These are phyloP conservation scores for Voacanga thouarsii DNA, from an alignment of 257 asterid genomes.

Conservation along the genomic window DNA sequence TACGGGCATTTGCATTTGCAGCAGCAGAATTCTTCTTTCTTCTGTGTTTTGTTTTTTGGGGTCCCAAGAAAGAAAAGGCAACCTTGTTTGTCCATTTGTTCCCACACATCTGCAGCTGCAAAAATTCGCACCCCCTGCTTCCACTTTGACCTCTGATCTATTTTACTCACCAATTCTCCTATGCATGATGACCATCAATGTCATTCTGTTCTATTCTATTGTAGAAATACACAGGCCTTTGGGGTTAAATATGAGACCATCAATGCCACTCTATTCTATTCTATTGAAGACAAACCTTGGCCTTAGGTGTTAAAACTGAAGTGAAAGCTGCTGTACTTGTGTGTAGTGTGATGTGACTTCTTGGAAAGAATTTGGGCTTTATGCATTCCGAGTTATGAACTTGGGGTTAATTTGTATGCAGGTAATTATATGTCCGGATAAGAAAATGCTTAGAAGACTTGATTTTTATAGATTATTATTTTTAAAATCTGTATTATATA, in stretches of 20 bases:
- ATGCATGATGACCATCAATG: background rate
- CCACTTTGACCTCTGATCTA: slow-evolving; percentile 1
- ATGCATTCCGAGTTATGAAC: background rate
- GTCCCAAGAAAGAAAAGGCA: slow-evolving; percentile 35
- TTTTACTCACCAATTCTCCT: background rate
- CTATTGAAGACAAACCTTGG: background rate
- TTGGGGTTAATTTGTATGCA: background rate
- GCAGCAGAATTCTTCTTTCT: slow-evolving; percentile 1
- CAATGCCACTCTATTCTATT: too few species aligned
- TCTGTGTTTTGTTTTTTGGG: slow-evolving; percentile 18
- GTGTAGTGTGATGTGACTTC: background rate
- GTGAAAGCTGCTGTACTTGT: slow-evolving; percentile 16
- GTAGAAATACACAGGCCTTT: too few species aligned
- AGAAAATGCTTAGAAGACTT: too few species aligned
- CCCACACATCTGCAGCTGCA: slow-evolving; percentile 20
- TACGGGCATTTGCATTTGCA: slow-evolving; percentile 40
- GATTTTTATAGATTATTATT: too few species aligned
- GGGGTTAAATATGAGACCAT: too few species aligned
- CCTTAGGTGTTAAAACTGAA: background rate
- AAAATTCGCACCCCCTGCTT: background rate
- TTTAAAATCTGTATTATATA: too few species aligned
- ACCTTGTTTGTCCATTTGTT: slow-evolving; percentile 23
- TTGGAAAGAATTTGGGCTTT: slow-evolving; percentile 1
- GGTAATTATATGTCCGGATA: too few species aligned
- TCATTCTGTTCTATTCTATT: too few species aligned